Evolutionary conservation across 73 alveolate species (phyloP).

Genomic region (Blepharisma stoltei): DNA sequence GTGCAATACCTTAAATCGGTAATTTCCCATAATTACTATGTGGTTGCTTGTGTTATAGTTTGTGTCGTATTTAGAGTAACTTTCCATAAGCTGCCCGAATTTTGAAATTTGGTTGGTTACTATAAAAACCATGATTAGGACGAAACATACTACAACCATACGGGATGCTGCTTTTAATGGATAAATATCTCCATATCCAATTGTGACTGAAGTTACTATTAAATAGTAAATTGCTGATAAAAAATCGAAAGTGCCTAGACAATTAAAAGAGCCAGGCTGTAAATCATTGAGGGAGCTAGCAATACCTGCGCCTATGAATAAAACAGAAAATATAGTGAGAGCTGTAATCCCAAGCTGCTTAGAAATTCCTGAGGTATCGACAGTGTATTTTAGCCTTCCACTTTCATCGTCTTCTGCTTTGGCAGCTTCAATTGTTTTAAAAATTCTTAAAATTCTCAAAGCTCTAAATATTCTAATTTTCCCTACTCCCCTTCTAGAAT

Average conservation of each 20-base stretch:
- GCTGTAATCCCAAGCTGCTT: slow-evolving; percentile 8
- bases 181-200: slow-evolving; percentile 32
- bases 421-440: background rate
- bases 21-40: slow-evolving; percentile 22
- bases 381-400: background rate
- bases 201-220: slow-evolving; percentile 28
- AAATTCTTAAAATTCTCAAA: slow-evolving; percentile 15
- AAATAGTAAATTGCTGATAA: slow-evolving; percentile 30
- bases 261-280: background rate
- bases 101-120: slow-evolving; percentile 31
- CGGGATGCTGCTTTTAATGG: slow-evolving; percentile 1
- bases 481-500: no score
- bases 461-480: slow-evolving; percentile 1
- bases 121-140: slow-evolving; percentile 24
- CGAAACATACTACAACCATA: background rate
- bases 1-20: background rate
- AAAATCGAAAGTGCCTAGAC: slow-evolving; percentile 1
- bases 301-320: slow-evolving; percentile 10
- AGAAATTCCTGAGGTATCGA: slow-evolving; percentile 24
- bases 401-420: slow-evolving; percentile 16
- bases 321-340: slow-evolving; percentile 1
- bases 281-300: background rate
- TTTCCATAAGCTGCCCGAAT: background rate
- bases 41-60: slow-evolving; percentile 17
- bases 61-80: slow-evolving; percentile 11